phyloP scores from a whole-genome alignment of 2,329 filamentous ascomycete species.

The Penicillium sclerotiorum region DNA sequence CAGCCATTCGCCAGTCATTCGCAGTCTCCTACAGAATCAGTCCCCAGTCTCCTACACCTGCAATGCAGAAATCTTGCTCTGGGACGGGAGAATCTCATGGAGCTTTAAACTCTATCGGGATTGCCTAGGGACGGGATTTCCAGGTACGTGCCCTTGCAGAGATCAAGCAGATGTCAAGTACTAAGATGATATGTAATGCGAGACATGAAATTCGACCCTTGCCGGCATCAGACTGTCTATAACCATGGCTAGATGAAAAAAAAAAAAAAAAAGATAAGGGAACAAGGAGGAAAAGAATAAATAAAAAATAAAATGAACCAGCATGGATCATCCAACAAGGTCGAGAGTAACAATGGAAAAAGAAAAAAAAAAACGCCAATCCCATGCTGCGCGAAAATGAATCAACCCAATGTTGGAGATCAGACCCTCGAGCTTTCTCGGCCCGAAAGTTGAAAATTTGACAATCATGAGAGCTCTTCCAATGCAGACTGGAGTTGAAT shows the following conservation, averaged over 20 bases:
- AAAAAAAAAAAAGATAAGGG: too few species aligned
- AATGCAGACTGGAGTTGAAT: neutral
- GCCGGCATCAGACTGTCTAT: neutral
- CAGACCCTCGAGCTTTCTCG: too few species aligned
- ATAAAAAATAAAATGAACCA: too few species aligned
- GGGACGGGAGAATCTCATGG: neutral
- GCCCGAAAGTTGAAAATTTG: too few species aligned
- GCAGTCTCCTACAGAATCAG: slow-evolving; percentile 3
- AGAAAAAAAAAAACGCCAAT: slow-evolving; percentile 22
- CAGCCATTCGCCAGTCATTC: too few species aligned
- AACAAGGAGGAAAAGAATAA: too few species aligned
- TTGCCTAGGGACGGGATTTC: too few species aligned
- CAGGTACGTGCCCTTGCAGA: slow-evolving; percentile 3
- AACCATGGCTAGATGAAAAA: too few species aligned
- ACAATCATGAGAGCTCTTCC: neutral
- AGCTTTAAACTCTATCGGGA: neutral
- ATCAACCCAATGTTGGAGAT: neutral
- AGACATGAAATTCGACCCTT: neutral
- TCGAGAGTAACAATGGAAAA: too few species aligned
- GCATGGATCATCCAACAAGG: too few species aligned
- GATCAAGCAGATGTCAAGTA: slow-evolving; percentile 1
- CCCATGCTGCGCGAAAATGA: slow-evolving; percentile 21
- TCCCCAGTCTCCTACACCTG: slow-evolving; percentile 1
- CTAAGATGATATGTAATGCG: neutral
- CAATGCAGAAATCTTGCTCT: neutral